Evolutionary conservation across 2,329 filamentous ascomycete species (phyloP), one percentile per base, ranked within the genome.

Genomic region (Setomelanomma holmii): DNA sequence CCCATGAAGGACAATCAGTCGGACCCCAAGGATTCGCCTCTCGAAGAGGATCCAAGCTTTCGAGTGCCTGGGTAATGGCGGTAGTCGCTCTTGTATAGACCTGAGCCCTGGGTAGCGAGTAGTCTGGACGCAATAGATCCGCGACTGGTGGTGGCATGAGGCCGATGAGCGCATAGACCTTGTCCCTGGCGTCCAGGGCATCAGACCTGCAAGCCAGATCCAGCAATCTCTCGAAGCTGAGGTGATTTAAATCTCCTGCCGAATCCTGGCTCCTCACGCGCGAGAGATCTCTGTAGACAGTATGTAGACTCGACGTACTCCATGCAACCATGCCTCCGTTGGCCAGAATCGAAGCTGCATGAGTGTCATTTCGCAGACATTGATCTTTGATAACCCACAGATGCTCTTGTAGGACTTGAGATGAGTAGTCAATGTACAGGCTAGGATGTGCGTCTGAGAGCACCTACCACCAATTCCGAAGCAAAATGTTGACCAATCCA

Each of bases 141-240:
- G 27, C 27, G 10, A 30, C 27, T 14, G 27, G 3, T 10, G 33
- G 34, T 30, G 38, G 33, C 14, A 33, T 30, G 12, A 47, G 36
- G 14, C 45, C 45, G 14, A 47, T 20, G 11, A 47, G 33, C 23
- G 45, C 34, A 34, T 40, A 47, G 14, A 47, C 23, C 23, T 40
- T 39, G 19, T 47, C 45, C 23, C 17, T 21, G 4, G 45, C 34
- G 40, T 39, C 36, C 5, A 22, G 30, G 11, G 41, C 41, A 8
- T 44, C 27, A 14, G 27, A 30, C 27, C 27, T 30, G 27, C 27
- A 30, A 14, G 27, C 27, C 10, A 30, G 27, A 14, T 30, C 27
- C 10, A 30, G 27, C 5, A 30, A 30, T 30, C 27, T 30, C 27
- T 14, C 27, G 14, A 30, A 14, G 14, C 27, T 30, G 27, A 30